These are phyloP conservation scores for Arthrobotrys musiformis DNA, from an alignment of 2,329 filamentous ascomycete genomes.

Conservation along the genomic window DNA sequence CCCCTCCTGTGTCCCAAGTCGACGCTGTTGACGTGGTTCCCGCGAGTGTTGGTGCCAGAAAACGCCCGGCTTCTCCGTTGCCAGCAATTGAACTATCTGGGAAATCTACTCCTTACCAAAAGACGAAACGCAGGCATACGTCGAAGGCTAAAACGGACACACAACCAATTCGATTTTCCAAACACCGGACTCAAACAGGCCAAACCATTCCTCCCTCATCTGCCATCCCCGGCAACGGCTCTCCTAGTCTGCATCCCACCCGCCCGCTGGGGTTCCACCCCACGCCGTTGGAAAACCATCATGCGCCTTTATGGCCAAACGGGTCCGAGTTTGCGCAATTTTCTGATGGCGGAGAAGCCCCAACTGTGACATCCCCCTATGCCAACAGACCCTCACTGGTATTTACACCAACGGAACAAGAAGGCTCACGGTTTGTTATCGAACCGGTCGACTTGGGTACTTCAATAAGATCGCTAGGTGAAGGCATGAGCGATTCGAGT, in stretches of 20 bases:
- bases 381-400: slow-evolving; percentile 18
- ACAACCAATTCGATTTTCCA: slow-evolving; percentile 40
- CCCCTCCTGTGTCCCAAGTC: slow-evolving; percentile 35
- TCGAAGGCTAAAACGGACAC: slow-evolving; percentile 34
- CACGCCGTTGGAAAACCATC: background rate
- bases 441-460: background rate
- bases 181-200: slow-evolving; percentile 13
- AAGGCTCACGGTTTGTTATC: slow-evolving; percentile 21
- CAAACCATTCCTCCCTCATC: slow-evolving; percentile 45
- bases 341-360: slow-evolving; percentile 14
- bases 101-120: slow-evolving; percentile 36
- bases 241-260: background rate
- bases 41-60: slow-evolving; percentile 34
- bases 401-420: slow-evolving; percentile 51
- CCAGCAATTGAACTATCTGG: slow-evolving; percentile 35
- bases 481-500: background rate
- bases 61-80: slow-evolving; percentile 48
- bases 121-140: slow-evolving; percentile 50
- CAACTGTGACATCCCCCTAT: background rate
- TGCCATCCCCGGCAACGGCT: slow-evolving; percentile 14
- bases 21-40: slow-evolving; percentile 33
- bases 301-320: slow-evolving; percentile 8
- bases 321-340: slow-evolving; percentile 18
- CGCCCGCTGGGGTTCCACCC: background rate
- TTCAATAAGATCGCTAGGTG: background rate